Percentiles rank a stretch among this genome's conserved stretches.
Conservation (phyloP, 495 filamentous ascomycete genomes). For the Talaromyces nanjingensis region DNA sequence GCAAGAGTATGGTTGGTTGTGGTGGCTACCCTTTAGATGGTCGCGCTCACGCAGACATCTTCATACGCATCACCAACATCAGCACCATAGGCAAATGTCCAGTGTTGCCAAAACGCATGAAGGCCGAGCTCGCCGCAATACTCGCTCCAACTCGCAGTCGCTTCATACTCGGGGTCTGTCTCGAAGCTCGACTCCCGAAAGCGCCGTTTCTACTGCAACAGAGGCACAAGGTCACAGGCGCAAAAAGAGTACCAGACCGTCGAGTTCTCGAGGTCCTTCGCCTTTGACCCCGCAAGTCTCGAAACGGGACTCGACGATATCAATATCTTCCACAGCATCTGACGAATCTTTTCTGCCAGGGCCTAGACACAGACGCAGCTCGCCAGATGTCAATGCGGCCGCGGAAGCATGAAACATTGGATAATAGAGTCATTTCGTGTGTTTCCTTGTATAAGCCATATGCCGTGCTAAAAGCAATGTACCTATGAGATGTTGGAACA, state of each 20-base stretch:
- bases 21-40: conserved; percentile 65
- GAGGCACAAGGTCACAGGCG: conserved; percentile 25
- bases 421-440: background rate
- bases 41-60: conserved; percentile 36
- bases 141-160: conserved; percentile 34
- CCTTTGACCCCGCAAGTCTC: conserved; percentile 37
- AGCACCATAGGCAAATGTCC: conserved; percentile 28
- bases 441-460: background rate
- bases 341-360: conserved; percentile 8
- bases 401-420: conserved; percentile 5
- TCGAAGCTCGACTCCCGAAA: conserved; percentile 41
- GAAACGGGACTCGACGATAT: conserved; percentile 23
- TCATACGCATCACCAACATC: conserved; percentile 19
- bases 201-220: conserved; percentile 26
- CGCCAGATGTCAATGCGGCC: conserved; percentile 3
- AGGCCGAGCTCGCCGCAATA: conserved; percentile 27
- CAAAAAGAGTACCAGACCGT: conserved; percentile 18
- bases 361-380: background rate
- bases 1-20: conserved; percentile 69
- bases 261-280: conserved; percentile 29
- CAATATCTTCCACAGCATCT: conserved; percentile 9
- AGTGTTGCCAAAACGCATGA: conserved; percentile 29
- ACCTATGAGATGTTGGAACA: background rate
- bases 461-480: background rate
- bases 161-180: conserved; percentile 40